A percentile compares a stretch with the other conserved stretches of the same genome.
Evolutionary conservation across 108 stramenopile species (phyloP).

Genomic region (Nitzschia putrida): DNA sequence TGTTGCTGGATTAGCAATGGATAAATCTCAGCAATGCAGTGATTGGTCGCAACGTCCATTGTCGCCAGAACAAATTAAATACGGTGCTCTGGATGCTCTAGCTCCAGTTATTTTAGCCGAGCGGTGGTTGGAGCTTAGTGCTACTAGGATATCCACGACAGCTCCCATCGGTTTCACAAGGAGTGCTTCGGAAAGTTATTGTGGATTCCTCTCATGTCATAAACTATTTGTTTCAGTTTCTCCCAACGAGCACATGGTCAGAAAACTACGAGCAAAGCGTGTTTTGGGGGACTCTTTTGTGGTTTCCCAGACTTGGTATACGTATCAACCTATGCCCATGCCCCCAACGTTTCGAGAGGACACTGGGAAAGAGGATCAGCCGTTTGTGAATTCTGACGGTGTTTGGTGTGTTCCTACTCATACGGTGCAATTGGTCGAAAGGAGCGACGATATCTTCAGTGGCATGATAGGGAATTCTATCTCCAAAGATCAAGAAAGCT

Average conservation of each 20-base stretch:
- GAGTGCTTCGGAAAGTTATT: conserved; percentile 1
- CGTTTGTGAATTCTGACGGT: conserved; percentile 30
- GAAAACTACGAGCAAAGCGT: conserved; percentile 34
- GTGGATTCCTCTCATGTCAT: neutral
- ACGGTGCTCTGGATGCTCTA: conserved; percentile 48
- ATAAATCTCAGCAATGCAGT: conserved; percentile 54
- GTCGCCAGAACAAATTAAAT: conserved; percentile 37
- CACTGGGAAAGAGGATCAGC: conserved; percentile 8
- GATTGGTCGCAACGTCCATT: conserved; percentile 46
- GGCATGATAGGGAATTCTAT: conserved; percentile 16
- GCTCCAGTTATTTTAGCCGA: conserved; percentile 7
- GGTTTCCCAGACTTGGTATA: conserved; percentile 40
- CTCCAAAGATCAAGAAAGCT: conserved; percentile 32
- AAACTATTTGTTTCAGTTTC: conserved; percentile 13
- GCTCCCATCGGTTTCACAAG: neutral
- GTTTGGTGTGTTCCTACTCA: conserved; percentile 33
- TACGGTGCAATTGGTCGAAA: conserved; percentile 9
- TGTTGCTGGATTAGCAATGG: conserved; percentile 16
- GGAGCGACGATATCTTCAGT: neutral
- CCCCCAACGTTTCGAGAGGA: conserved; percentile 22
- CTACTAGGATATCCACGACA: neutral
- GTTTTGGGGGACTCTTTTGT: conserved; percentile 27
- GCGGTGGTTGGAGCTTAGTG: neutral
- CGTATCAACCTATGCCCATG: conserved; percentile 15
- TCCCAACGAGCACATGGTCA: conserved; percentile 18